phyloP scores from a whole-genome alignment of 805 yeast genomes.

The Danielozyma ontarioensis region DNA sequence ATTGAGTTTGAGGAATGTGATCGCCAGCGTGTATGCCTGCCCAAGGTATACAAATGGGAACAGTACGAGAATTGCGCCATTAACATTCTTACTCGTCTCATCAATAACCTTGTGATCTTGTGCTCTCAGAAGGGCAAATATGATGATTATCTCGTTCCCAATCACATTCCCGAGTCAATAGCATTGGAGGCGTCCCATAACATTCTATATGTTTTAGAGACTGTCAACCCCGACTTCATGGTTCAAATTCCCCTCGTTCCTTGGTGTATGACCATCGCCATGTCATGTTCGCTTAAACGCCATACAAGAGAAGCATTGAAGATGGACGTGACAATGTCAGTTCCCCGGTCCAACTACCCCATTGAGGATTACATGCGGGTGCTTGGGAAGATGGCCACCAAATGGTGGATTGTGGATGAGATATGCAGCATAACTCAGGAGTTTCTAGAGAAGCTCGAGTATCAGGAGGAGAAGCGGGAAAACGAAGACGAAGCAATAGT shows the following conservation, averaged over 20 bases:
- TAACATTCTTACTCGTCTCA: slow-evolving; percentile 22
- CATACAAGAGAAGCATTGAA: slow-evolving; percentile 8
- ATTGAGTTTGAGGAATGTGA: slow-evolving; percentile 23
- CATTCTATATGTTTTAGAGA: slow-evolving; percentile 19
- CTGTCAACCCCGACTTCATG: slow-evolving; percentile 13
- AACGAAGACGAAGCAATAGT: background rate
- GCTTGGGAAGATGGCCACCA: slow-evolving; percentile 14
- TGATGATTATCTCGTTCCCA: slow-evolving; percentile 16
- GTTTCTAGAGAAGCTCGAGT: slow-evolving; percentile 11
- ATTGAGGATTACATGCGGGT: slow-evolving; percentile 15
- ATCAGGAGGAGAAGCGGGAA: slow-evolving; percentile 1
- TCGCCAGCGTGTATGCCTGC: slow-evolving; percentile 7
- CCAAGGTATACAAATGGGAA: background rate
- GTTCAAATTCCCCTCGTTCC: slow-evolving; percentile 22
- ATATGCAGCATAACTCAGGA: slow-evolving; percentile 16
- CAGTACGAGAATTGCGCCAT: slow-evolving; percentile 14
- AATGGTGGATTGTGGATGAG: slow-evolving; percentile 27
- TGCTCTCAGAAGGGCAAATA: slow-evolving; percentile 22
- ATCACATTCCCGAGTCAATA: slow-evolving; percentile 17
- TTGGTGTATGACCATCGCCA: slow-evolving; percentile 21
- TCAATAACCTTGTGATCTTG: slow-evolving; percentile 21
- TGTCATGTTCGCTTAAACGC: slow-evolving; percentile 19
- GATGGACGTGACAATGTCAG: background rate
- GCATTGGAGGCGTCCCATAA: slow-evolving; percentile 20
- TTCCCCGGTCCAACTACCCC: slow-evolving; percentile 4